Conservation (phyloP, 176 grass and related monocot genomes). For the Phoenix roebelenii region DNA sequence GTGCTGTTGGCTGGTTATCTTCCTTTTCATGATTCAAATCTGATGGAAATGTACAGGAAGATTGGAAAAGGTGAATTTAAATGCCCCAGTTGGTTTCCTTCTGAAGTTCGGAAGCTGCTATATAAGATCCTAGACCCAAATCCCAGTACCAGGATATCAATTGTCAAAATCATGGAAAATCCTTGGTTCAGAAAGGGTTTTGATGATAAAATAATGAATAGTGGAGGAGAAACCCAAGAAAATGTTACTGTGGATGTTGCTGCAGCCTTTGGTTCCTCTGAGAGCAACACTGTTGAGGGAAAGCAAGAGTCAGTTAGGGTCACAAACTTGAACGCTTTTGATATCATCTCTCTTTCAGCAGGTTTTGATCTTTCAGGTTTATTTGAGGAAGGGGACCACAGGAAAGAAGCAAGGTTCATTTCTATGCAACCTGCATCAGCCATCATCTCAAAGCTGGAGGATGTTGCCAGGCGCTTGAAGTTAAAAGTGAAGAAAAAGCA, state of each 20-base stretch:
- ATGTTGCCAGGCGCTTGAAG: constrained; percentile 49
- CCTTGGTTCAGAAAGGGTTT: constrained; percentile 53
- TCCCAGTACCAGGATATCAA: constrained; percentile 68
- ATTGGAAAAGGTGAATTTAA: constrained; percentile 68
- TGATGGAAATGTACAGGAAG: constrained; percentile 91
- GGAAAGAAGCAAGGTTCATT: constrained; percentile 57
- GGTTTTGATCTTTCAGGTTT: constrained; percentile 73
- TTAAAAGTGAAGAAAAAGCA: constrained; percentile 76
- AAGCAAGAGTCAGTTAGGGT: constrained; percentile 48
- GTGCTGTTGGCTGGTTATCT: constrained; percentile 82
- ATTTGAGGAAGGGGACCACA: constrained; percentile 51
- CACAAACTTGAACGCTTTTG: constrained; percentile 80
- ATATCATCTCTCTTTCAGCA: constrained; percentile 75
- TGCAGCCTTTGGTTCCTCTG: constrained; percentile 13
- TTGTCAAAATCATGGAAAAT: constrained; percentile 60
- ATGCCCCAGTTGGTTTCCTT: constrained; percentile 67
- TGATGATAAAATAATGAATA: constrained; percentile 23
- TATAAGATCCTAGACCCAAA: constrained; percentile 64
- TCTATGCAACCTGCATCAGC: constrained; percentile 38
- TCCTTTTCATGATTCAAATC: constrained; percentile 90
- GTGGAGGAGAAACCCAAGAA: constrained; percentile 12
- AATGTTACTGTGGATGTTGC: constrained; percentile 12
- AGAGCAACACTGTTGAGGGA: constrained; percentile 23
- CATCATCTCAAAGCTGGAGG: constrained; percentile 62
- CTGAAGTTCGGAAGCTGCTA: constrained; percentile 54